Conservation (phyloP, 129 eudicot species). For the Erigeron canadensis region DNA sequence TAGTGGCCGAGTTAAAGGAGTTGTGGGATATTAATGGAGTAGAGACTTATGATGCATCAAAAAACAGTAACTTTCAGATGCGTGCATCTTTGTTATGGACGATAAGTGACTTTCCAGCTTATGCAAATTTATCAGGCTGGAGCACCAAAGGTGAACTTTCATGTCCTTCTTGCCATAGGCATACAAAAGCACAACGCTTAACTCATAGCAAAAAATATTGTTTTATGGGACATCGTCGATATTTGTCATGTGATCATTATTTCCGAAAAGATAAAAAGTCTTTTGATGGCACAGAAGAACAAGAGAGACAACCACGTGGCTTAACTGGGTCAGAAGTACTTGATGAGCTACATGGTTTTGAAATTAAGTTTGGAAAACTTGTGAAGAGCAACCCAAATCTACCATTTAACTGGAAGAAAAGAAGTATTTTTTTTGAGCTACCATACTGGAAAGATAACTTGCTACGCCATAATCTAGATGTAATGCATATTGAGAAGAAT, state of each 20-base stretch:
- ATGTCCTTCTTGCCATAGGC: slow-evolving; percentile 5
- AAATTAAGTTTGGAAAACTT: slow-evolving; percentile 13
- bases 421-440: slow-evolving; percentile 15
- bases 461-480: slow-evolving; percentile 17
- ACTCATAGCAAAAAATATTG: slow-evolving; percentile 2
- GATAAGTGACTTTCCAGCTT: slow-evolving; percentile 9
- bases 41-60: slow-evolving; percentile 8
- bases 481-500: slow-evolving; percentile 21
- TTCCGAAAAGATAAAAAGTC: slow-evolving; percentile 8
- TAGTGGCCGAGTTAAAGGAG: neutral
- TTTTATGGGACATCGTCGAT: slow-evolving; percentile 4
- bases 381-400: slow-evolving; percentile 11
- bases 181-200: slow-evolving; percentile 6
- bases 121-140: slow-evolving; percentile 13
- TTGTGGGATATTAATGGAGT: slow-evolving; percentile 1
- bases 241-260: neutral
- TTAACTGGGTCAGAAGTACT: neutral
- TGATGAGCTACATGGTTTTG: neutral
- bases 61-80: slow-evolving; percentile 12
- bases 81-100: slow-evolving; percentile 15
- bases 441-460: slow-evolving; percentile 16
- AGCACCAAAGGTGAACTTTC: slow-evolving; percentile 5
- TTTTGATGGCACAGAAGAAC: neutral
- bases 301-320: neutral
- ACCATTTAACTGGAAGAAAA: slow-evolving; percentile 20